Evolutionary conservation across 257 asterid genomes (phyloP).

Genomic region (Solanum clarkiae): DNA sequence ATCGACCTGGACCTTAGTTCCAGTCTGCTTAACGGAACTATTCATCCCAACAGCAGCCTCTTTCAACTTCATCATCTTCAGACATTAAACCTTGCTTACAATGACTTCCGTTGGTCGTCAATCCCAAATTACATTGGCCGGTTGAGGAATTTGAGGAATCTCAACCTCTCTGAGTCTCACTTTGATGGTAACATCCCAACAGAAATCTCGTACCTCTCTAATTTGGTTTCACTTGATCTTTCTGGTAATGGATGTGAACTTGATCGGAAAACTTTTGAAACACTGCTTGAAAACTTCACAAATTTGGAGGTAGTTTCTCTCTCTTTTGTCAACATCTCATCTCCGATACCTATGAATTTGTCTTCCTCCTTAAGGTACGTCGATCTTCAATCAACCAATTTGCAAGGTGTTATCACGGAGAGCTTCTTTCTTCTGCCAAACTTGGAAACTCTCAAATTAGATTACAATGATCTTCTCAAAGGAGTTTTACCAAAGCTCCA

Average conservation of each 20-base stretch:
- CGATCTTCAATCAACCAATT: background rate
- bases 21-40: background rate
- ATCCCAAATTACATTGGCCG: background rate
- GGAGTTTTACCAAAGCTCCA: background rate
- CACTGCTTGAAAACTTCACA: background rate
- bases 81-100: background rate
- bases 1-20: background rate
- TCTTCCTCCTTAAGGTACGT: background rate
- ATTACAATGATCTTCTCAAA: background rate
- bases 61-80: background rate
- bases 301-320: background rate
- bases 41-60: background rate
- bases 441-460: rapidly evolving
- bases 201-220: background rate
- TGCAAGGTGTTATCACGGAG: background rate
- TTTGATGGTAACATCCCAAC: background rate
- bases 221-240: background rate
- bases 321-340: background rate
- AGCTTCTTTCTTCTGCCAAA: background rate
- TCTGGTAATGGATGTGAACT: background rate
- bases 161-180: background rate
- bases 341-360: background rate
- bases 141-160: background rate
- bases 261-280: background rate
- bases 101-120: too few relatives aligned